A percentile compares a stretch with the other conserved stretches of the same genome.
Evolutionary conservation across 164 flowering plant species (phyloP).

Genomic region (Cinnamomum chago): DNA sequence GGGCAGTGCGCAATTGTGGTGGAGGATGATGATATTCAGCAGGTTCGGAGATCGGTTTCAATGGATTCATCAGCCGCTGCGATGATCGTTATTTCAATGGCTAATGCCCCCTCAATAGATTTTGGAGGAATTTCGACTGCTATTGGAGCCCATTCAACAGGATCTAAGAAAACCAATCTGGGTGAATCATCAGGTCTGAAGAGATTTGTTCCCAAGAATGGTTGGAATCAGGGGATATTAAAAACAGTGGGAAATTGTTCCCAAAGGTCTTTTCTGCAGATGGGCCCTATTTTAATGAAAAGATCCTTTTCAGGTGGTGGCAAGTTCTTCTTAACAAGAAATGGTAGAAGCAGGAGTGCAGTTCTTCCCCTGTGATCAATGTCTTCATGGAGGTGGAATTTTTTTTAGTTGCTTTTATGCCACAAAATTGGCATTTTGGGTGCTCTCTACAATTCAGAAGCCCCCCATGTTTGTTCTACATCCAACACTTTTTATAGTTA

Average conservation of each 20-base stretch:
- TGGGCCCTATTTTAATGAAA: constrained; percentile 40
- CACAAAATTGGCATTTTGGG: background rate
- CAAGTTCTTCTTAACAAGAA: constrained; percentile 26
- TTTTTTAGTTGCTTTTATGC: too few species aligned
- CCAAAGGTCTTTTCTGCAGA: constrained; percentile 21
- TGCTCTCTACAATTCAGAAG: constrained; percentile 1
- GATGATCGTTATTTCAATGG: constrained; percentile 21
- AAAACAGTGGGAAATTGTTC: constrained; percentile 36
- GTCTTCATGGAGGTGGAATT: background rate
- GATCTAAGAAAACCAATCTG: background rate
- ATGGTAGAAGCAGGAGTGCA: constrained; percentile 29
- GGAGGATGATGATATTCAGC: constrained; percentile 23
- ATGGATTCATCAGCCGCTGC: constrained; percentile 38
- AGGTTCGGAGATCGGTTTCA: constrained; percentile 50
- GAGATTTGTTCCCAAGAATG: constrained; percentile 12
- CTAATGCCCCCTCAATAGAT: constrained; percentile 10
- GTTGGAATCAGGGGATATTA: constrained; percentile 20
- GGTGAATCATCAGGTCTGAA: constrained; percentile 2
- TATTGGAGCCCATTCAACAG: background rate
- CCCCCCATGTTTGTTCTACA: background rate
- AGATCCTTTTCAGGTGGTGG: constrained; percentile 43
- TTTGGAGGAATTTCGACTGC: constrained; percentile 17
- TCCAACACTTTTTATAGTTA: too few species aligned
- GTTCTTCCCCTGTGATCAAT: constrained; percentile 32
- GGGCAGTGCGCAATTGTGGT: constrained; percentile 3